Base-by-base conservation (phyloP, 495 filamentous ascomycete species). In the Penicillium arizonense region DNA sequence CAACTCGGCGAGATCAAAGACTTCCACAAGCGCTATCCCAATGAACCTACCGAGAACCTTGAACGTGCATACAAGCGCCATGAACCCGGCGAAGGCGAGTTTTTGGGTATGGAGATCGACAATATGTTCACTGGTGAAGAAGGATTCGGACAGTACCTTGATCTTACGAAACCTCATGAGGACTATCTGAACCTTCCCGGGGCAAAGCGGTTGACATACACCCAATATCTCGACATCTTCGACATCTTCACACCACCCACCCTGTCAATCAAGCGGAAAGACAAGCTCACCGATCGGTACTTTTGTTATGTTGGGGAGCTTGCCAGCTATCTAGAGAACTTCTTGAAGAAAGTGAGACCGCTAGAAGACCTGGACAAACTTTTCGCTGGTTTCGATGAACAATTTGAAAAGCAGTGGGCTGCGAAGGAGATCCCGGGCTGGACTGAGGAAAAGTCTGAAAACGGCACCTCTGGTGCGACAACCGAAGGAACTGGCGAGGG, bases 91-190 rank as follows among this genome's bases (percentile, higher is more conserved):
- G 83, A 87, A 38, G 84, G 87, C 33, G 89, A 91, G 33, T 60
- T 68, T 20, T 64, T 76, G 14, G 74, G 75, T 2, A 80, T 77
- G 56, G 83, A 92, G 40, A 84, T 96, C 48, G 91, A 97, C 58
- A 83, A 79, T 47, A 88, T 96, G 86, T 98, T 97, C 65, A 94
- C 90, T 2, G 95, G 94, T 16, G 94, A 97, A 71, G 94, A 98
- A 68, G 84, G 85, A 3, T 96, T 86, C 59, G 94, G 94, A 23
- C 86, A 89, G 50, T 97, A 87, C 65, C 84, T 97, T 57, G 94
- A 98, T 70, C 71, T 98, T 44, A 93, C 88, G 21, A 77, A 68
- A 38, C 76, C 85, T 52, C 94, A 97, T 61, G 91, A 97, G 62
- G 77, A 87, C 9, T 98, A 90, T 62, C 77, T 97, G 38, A 98